Evolutionary conservation across 345 rosid genomes (phyloP).

Genomic region (Nasturtium officinale): DNA sequence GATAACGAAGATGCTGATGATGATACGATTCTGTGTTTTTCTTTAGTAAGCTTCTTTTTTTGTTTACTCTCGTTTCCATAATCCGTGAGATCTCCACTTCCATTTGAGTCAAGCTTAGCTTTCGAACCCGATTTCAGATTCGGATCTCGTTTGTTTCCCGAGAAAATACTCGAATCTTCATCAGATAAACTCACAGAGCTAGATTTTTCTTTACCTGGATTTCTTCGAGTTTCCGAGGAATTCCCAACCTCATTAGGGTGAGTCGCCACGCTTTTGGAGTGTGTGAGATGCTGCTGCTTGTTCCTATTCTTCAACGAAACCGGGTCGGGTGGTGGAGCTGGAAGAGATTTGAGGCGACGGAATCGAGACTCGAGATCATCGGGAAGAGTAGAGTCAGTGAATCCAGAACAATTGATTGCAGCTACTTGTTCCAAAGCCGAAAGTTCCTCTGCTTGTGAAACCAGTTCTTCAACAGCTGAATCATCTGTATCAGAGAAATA

Average conservation of each 20-base stretch:
- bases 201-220: conserved; percentile 37
- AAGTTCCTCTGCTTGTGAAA: conserved; percentile 71
- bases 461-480: conserved; percentile 70
- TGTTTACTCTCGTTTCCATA: conserved; percentile 30
- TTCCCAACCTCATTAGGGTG: conserved; percentile 8
- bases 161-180: conserved; percentile 27
- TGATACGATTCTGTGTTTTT: conserved; percentile 36
- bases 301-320: background rate
- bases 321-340: conserved; percentile 44
- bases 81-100: conserved; percentile 41
- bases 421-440: conserved; percentile 73
- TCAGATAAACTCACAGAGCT: conserved; percentile 11
- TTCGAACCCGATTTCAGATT: too few relatives aligned
- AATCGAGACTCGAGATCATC: conserved; percentile 74
- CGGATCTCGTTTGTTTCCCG: conserved; percentile 18
- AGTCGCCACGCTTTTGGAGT: conserved; percentile 36
- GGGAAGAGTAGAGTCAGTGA: conserved; percentile 61
- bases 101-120: conserved; percentile 22
- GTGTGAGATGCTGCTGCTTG: conserved; percentile 13
- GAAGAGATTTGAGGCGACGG: conserved; percentile 73
- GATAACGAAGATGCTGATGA: conserved; percentile 37
- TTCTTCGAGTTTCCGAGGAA: conserved; percentile 27
- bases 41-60: conserved; percentile 32
- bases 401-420: conserved; percentile 67
- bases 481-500: conserved; percentile 75